These are phyloP conservation scores for Mangifera indica DNA, from an alignment of 345 rosid species.

Conservation along the genomic window DNA sequence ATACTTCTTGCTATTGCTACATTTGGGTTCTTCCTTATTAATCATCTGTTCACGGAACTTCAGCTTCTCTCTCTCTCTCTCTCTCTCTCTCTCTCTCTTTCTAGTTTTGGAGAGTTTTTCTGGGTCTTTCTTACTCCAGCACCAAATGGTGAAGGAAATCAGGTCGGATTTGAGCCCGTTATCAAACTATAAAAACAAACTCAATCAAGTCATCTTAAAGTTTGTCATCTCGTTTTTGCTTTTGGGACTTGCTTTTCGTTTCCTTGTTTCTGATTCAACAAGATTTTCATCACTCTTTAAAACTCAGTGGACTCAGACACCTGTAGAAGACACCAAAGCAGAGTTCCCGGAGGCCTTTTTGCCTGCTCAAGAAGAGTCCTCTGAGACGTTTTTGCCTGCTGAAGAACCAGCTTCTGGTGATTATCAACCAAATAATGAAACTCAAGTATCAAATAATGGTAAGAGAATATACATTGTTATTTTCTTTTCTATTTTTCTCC, in stretches of 20 bases:
- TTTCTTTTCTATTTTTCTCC: background rate
- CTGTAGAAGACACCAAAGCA: conserved; percentile 15
- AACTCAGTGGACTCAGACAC: background rate
- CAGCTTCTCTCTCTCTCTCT: background rate
- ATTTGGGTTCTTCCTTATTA: too few relatives aligned
- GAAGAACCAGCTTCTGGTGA: conserved; percentile 21
- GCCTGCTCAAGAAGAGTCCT: too few relatives aligned
- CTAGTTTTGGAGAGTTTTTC: background rate
- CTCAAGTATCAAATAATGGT: conserved; percentile 38
- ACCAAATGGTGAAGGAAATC: conserved; percentile 38
- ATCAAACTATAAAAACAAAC: conserved; percentile 42
- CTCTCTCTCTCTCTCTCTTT: background rate
- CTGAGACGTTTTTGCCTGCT: conserved; percentile 18
- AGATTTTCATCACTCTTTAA: conserved; percentile 37
- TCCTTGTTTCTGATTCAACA: conserved; percentile 57
- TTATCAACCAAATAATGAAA: conserved; percentile 14
- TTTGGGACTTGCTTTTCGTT: conserved; percentile 61
- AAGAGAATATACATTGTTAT: background rate
- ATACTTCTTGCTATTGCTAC: too few relatives aligned
- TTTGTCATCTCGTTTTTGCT: conserved; percentile 52
- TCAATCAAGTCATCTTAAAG: conserved; percentile 50
- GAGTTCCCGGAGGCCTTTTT: conserved; percentile 17
- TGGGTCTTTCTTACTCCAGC: background rate
- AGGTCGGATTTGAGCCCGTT: conserved; percentile 33
- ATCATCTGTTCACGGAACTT: too few relatives aligned